Evolutionary conservation across 768 basidiomycete species (phyloP), one percentile per base, ranked within the genome.

Genomic region (Tulasnella sp.): DNA sequence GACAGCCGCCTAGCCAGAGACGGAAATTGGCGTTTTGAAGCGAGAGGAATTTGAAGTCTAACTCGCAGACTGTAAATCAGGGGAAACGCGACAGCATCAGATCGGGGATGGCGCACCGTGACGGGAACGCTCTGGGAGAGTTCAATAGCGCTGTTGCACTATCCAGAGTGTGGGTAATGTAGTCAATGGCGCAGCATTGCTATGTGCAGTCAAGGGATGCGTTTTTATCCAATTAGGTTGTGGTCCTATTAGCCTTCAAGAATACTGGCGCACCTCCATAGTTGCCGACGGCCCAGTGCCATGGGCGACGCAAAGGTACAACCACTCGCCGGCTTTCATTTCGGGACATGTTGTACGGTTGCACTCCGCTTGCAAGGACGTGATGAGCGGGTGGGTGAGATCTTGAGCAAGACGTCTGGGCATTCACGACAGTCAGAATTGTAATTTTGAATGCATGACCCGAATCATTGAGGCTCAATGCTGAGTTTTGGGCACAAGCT

Each of bases 291-390:
- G 38, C 76, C 93, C 93, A 80, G 90, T 93, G 29, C 93, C 94
- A 83, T 98, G 96, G 0, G 95, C 96, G 49, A 96, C 95, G 79
- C 97, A 99, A 7, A 98, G 85, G 83, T 97, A 99, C 37, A 94
- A 86, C 97, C 97, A 98, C 85, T 98, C 94, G 75, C 93, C 94
- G n/a, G 96, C 96, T 83, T 96, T 96, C 97, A 99, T 99, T 84
- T 97, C 91, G 0, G 96, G 94, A 85, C 97, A 99, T 12, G 91
- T 89, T 42, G 87, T 84, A 49, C 93, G 89, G 15, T 91, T 93
- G 81, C 96, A 99, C 82, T 94, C 93, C 79, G 91, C 90, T 81
- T 95, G 94, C 52, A 96, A 84, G 81, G 89, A 90, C 1, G 91
- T 93, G 67, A 96, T 92, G 54, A 95, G 86, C 5, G 94, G 93